Evolutionary conservation across 2,329 filamentous ascomycete genomes (phyloP).

Genomic region (Colletotrichum ledebouriae): DNA sequence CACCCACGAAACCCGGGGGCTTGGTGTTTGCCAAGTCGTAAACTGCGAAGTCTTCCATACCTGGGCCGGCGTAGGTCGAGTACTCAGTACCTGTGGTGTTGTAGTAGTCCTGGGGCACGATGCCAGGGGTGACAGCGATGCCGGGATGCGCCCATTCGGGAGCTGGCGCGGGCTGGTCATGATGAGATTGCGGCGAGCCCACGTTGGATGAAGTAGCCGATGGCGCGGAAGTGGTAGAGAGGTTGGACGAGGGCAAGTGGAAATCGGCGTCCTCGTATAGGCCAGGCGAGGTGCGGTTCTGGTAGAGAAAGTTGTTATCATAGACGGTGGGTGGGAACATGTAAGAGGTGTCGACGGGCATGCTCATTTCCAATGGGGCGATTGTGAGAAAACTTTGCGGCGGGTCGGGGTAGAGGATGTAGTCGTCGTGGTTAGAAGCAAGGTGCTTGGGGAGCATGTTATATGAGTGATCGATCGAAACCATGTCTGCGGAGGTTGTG

Average conservation of each 20-base stretch:
- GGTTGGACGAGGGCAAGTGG: conserved; percentile 67
- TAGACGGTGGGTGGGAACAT: conserved; percentile 59
- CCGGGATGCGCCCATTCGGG: conserved; percentile 71
- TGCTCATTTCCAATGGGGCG: conserved; percentile 61
- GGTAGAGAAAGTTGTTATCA: conserved; percentile 62
- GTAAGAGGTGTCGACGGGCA: conserved; percentile 61
- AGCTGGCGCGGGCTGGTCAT: conserved; percentile 68
- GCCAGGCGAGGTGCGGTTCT: conserved; percentile 61
- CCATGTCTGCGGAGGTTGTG: conserved; percentile 40
- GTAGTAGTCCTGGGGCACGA: conserved; percentile 70
- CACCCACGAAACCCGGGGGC: conserved; percentile 66
- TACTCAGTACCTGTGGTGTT: conserved; percentile 68
- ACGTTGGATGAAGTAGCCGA: conserved; percentile 77
- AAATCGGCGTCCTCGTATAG: conserved; percentile 67
- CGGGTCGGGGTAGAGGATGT: conserved; percentile 61
- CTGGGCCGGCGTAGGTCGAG: conserved; percentile 62
- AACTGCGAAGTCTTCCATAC: conserved; percentile 64
- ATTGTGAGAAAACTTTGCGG: conserved; percentile 57
- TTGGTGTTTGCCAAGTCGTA: conserved; percentile 65
- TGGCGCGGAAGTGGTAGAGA: conserved; percentile 71
- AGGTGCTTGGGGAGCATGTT: conserved; percentile 47
- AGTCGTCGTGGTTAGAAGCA: conserved; percentile 54
- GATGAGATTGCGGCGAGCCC: conserved; percentile 75
- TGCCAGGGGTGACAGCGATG: conserved; percentile 72
- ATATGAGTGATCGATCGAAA: conserved; percentile 46